Percentiles rank a stretch among this genome's conserved stretches.
Conservation (phyloP, 2,329 filamentous ascomycete species). For the Talaromyces sp. region DNA sequence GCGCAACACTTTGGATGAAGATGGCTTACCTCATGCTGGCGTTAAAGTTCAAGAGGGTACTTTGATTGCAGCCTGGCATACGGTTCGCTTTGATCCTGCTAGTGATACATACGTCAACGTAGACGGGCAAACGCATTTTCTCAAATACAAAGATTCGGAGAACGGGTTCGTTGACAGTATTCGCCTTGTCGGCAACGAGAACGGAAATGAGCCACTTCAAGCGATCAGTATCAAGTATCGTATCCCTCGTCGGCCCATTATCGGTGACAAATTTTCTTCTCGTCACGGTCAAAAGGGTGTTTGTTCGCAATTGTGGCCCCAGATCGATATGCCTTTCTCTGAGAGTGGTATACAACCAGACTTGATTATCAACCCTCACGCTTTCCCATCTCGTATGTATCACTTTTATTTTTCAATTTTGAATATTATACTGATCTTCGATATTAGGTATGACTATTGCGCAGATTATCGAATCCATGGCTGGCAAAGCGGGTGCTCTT, state of each 20-base stretch:
- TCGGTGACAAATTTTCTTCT: constrained; percentile 98
- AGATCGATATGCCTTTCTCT: constrained; percentile 90
- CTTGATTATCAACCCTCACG: constrained; percentile 98
- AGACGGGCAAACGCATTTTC: constrained; percentile 77
- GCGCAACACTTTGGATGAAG: constrained; percentile 71
- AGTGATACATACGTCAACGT: constrained; percentile 75
- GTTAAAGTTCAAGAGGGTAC: constrained; percentile 73
- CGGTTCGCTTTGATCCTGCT: constrained; percentile 66
- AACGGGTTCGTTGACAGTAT: constrained; percentile 88
- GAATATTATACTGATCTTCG: constrained; percentile 1
- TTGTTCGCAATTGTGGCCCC: constrained; percentile 90
- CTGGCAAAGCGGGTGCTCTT: constrained; percentile 87
- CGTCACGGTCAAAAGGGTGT: constrained; percentile 98
- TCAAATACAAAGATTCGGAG: constrained; percentile 93
- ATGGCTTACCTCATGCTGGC: constrained; percentile 80
- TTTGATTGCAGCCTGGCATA: constrained; percentile 83
- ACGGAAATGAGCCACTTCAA: constrained; percentile 75
- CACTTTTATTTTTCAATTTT: background rate
- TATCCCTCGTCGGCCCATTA: constrained; percentile 80
- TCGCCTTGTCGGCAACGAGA: constrained; percentile 79
- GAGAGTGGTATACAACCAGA: constrained; percentile 96
- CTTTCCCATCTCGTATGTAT: constrained; percentile 77
- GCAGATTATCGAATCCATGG: constrained; percentile 97
- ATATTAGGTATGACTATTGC: constrained; percentile 79
- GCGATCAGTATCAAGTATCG: constrained; percentile 89